Conservation (phyloP, 2,329 filamentous ascomycete species). For the Ophiostoma australiae region DNA sequence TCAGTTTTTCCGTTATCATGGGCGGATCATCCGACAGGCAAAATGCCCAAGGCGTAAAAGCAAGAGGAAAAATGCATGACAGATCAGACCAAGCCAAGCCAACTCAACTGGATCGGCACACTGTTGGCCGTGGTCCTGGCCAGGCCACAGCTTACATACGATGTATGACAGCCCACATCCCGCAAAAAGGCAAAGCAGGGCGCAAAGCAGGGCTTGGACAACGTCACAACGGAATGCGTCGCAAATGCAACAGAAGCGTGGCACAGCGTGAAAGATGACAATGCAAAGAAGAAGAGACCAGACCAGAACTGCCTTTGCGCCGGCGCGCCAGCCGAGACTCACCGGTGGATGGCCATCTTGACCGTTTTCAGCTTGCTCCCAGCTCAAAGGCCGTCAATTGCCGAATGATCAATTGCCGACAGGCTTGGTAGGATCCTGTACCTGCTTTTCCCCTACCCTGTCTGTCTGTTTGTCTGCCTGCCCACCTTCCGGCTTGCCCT, state of each 20-base stretch:
- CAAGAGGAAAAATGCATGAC: background rate
- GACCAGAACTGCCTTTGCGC: background rate
- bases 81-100: background rate
- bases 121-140: background rate
- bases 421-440: background rate
- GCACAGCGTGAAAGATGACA: background rate
- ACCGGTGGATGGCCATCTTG: background rate
- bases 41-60: background rate
- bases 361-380: background rate
- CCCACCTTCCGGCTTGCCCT: background rate
- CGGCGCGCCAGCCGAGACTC: background rate
- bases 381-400: background rate
- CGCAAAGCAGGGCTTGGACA: background rate
- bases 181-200: background rate
- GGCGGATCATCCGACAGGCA: constrained; percentile 5
- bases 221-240: background rate
- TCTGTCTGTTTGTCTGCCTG: background rate
- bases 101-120: background rate
- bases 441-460: background rate
- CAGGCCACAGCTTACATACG: too few species aligned
- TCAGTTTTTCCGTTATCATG: background rate
- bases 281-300: background rate
- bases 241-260: background rate
- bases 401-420: background rate
- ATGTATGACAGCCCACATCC: background rate